Evolutionary conservation across 192 early-diverging fungal genomes (phyloP).

Genomic region (Mortierella alpina): DNA sequence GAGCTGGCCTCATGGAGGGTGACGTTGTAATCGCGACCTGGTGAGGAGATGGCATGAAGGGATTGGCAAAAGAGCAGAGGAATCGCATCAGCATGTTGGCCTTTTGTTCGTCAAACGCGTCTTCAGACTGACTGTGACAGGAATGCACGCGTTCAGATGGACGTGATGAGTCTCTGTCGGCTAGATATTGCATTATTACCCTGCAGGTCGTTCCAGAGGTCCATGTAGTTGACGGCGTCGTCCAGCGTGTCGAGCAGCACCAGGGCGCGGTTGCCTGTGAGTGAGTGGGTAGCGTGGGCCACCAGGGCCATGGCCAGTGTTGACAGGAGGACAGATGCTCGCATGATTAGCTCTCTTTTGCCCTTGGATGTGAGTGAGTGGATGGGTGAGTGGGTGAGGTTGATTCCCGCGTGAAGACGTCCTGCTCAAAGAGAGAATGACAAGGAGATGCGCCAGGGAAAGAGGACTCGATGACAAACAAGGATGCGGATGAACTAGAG

Average conservation of each 20-base stretch:
- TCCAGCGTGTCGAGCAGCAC: slow-evolving; percentile 72
- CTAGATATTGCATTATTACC: slow-evolving; percentile 40
- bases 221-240: slow-evolving; percentile 58
- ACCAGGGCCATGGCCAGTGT: slow-evolving; percentile 47
- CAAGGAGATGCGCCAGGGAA: too few species aligned
- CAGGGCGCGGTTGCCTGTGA: slow-evolving; percentile 72
- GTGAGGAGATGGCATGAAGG: too few species aligned
- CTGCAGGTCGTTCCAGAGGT: slow-evolving; percentile 69
- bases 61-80: slow-evolving; percentile 8
- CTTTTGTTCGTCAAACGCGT: neutral
- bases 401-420: too few species aligned
- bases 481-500: too few species aligned
- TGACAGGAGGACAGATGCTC: slow-evolving; percentile 34
- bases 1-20: slow-evolving; percentile 65
- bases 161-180: neutral
- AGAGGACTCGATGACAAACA: too few species aligned
- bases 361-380: too few species aligned
- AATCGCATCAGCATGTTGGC: neutral
- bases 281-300: slow-evolving; percentile 64
- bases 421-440: too few species aligned
- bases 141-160: neutral
- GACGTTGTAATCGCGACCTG: slow-evolving; percentile 74
- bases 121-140: too few species aligned
- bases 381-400: too few species aligned
- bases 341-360: slow-evolving; percentile 8